phyloP scores from a whole-genome alignment of 805 yeast genomes.

The Pichia thaimueangensis region DNA sequence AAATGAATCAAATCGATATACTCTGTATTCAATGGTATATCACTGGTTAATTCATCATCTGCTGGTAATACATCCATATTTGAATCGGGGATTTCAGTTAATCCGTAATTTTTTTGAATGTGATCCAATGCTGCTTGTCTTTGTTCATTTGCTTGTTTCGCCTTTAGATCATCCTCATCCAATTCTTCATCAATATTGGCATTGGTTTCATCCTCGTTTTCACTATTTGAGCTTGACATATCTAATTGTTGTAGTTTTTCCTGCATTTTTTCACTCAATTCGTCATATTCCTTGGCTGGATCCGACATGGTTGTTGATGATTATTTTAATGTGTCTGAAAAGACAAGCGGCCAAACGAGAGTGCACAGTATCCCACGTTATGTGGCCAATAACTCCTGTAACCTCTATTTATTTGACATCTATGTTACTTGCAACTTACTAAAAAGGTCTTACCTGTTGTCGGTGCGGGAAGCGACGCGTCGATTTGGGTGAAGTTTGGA shows the following conservation, averaged over 20 bases:
- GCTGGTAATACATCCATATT: slow-evolving; percentile 54
- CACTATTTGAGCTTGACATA: neutral
- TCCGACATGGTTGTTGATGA: too few species aligned
- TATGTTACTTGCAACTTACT: too few species aligned
- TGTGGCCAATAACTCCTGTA: too few species aligned
- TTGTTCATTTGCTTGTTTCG: slow-evolving; percentile 1
- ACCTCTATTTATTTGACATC: too few species aligned
- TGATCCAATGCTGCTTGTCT: slow-evolving; percentile 14
- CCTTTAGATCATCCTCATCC: slow-evolving; percentile 13
- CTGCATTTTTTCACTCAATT: too few species aligned
- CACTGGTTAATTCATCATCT: slow-evolving; percentile 59
- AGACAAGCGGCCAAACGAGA: too few species aligned
- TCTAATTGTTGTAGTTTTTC: neutral
- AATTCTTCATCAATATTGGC: slow-evolving; percentile 9
- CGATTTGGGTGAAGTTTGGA: too few species aligned
- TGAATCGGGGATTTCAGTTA: slow-evolving; percentile 33
- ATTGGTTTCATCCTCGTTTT: slow-evolving; percentile 9
- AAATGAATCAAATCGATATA: slow-evolving; percentile 63
- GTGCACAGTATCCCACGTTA: too few species aligned
- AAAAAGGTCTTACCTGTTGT: too few species aligned
- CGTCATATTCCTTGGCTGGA: too few species aligned
- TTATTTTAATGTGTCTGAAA: too few species aligned
- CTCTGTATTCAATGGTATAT: slow-evolving; percentile 49
- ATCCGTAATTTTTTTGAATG: slow-evolving; percentile 24
- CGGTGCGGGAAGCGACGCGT: too few species aligned